A percentile compares a stretch with the other conserved stretches of the same genome.
Evolutionary conservation across 164 flowering plant genomes (phyloP).

Genomic region (Taxillus chinensis): DNA sequence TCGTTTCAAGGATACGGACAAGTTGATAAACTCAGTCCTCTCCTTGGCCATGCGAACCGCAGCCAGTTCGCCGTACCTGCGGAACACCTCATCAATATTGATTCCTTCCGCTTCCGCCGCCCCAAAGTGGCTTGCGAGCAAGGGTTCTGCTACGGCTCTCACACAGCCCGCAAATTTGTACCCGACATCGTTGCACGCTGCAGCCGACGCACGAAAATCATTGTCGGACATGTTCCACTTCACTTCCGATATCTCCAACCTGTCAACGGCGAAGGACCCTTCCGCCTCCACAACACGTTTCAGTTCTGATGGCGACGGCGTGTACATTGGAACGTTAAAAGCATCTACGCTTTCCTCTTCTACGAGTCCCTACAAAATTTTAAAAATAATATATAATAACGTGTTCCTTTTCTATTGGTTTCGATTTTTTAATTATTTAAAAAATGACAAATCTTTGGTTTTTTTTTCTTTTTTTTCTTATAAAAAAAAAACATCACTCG

Average conservation of each 20-base stretch:
- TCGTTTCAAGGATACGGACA: constrained; percentile 1
- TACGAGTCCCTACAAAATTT: constrained; percentile 31
- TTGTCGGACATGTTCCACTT: constrained; percentile 17
- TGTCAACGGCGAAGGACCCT: constrained; percentile 37
- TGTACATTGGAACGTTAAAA: constrained; percentile 46
- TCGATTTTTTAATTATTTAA: too few species aligned
- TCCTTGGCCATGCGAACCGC: constrained; percentile 22
- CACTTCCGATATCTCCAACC: constrained; percentile 20
- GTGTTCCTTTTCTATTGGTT: too few species aligned
- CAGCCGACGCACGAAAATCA: neutral
- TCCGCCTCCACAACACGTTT: constrained; percentile 22
- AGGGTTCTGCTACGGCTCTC: constrained; percentile 37
- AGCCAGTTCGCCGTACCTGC: constrained; percentile 9
- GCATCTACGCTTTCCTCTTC: constrained; percentile 35
- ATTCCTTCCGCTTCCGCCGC: constrained; percentile 5
- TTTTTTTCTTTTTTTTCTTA: too few species aligned
- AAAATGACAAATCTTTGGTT: too few species aligned
- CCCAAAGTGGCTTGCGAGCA: constrained; percentile 28
- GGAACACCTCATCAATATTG: constrained; percentile 19
- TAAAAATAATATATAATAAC: too few species aligned
- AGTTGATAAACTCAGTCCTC: constrained; percentile 22
- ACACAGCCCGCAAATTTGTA: constrained; percentile 18
- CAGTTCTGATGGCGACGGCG: constrained; percentile 39
- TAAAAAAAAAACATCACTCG: too few species aligned
- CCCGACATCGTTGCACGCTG: constrained; percentile 8